Conservation (phyloP, 306 rosid species). For the Phaseolus lunatus region DNA sequence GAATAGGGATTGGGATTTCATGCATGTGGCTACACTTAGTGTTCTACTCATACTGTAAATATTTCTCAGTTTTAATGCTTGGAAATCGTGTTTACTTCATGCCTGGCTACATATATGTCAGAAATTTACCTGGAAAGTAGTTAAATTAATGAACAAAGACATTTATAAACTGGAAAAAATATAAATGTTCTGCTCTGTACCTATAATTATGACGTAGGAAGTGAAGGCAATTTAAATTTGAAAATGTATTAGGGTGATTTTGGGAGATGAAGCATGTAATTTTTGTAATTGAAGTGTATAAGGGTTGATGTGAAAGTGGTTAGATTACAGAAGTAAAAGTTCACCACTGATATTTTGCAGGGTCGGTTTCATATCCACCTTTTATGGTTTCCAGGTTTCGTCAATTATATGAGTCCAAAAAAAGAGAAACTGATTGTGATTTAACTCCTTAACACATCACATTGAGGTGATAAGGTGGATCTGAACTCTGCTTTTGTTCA, state of each 20-base stretch:
- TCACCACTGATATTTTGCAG: slow-evolving; percentile 12
- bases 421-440: slow-evolving; percentile 12
- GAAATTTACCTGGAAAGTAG: neutral
- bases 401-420: slow-evolving; percentile 33
- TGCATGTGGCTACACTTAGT: slow-evolving; percentile 27
- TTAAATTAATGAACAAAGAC: slow-evolving; percentile 25
- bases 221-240: slow-evolving; percentile 7
- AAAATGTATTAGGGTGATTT: slow-evolving; percentile 9
- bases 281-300: neutral
- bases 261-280: neutral
- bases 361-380: slow-evolving; percentile 28
- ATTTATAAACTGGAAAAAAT: neutral
- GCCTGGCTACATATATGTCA: neutral
- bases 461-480: slow-evolving; percentile 35
- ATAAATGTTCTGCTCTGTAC: slow-evolving; percentile 3
- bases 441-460: slow-evolving; percentile 42
- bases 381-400: slow-evolving; percentile 33
- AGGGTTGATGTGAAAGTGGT: slow-evolving; percentile 26
- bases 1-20: slow-evolving; percentile 4
- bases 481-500: slow-evolving; percentile 33
- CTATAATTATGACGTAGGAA: slow-evolving; percentile 13
- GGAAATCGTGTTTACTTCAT: slow-evolving; percentile 30
- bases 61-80: neutral
- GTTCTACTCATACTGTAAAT: slow-evolving; percentile 21
- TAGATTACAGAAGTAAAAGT: slow-evolving; percentile 13